Percentiles rank a stretch among this genome's conserved stretches.
phyloP scores from a whole-genome alignment of 2,329 filamentous ascomycete species.

The Alternaria sp. region DNA sequence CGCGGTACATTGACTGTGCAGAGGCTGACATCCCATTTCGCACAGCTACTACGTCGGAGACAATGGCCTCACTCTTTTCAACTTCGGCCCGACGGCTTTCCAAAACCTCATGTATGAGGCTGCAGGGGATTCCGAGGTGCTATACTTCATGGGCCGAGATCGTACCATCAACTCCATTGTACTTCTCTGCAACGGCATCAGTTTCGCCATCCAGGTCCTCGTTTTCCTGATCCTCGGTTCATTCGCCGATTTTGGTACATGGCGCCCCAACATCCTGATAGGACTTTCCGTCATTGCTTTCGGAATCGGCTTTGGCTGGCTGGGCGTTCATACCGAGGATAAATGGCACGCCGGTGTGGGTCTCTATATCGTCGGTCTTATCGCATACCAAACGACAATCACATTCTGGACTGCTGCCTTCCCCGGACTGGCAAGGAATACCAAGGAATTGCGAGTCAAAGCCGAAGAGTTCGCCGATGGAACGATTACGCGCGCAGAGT shows the following conservation, averaged over 20 bases:
- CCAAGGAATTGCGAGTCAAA: constrained; percentile 58
- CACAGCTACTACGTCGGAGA: constrained; percentile 69
- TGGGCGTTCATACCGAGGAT: constrained; percentile 66
- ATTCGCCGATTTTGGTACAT: constrained; percentile 69
- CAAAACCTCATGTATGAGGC: constrained; percentile 69
- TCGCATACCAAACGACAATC: constrained; percentile 70
- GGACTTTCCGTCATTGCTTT: constrained; percentile 58
- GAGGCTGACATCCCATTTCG: constrained; percentile 2
- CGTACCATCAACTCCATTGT: constrained; percentile 55
- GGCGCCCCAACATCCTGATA: constrained; percentile 64
- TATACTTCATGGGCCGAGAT: constrained; percentile 62
- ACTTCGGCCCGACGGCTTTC: constrained; percentile 56
- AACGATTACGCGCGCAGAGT: constrained; percentile 63
- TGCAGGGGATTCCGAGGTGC: constrained; percentile 59
- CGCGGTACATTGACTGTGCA: neutral
- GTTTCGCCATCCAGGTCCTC: constrained; percentile 69
- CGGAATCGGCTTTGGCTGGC: constrained; percentile 69
- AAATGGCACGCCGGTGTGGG: constrained; percentile 67
- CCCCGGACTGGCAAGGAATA: constrained; percentile 63
- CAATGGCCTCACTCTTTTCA: constrained; percentile 67
- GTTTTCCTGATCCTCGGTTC: constrained; percentile 61
- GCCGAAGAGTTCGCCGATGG: constrained; percentile 55
- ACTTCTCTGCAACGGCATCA: constrained; percentile 69
- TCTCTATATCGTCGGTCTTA: constrained; percentile 70
- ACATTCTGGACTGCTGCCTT: constrained; percentile 73